Evolutionary conservation across 306 rosid genomes (phyloP).

Genomic region (Luffa aegyptiaca): DNA sequence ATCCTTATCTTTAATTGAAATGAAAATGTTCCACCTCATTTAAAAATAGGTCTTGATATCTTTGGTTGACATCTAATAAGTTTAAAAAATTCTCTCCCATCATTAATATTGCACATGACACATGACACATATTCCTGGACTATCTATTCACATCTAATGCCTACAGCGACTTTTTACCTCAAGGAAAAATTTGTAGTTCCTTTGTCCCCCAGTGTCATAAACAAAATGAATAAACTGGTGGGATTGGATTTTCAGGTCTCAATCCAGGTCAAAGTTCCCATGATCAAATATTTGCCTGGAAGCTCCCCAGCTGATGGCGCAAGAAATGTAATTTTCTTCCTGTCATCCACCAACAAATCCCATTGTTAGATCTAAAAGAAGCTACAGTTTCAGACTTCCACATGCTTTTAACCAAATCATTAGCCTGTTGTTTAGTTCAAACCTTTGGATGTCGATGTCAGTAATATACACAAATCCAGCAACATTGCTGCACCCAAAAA

Average conservation of each 20-base stretch:
- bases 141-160: neutral
- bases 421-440: conserved; percentile 18
- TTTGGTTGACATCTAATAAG: neutral
- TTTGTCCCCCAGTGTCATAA: neutral
- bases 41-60: no score
- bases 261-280: conserved; percentile 77
- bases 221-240: neutral
- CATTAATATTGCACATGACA: neutral
- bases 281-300: conserved; percentile 73
- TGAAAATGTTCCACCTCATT: neutral
- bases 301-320: conserved; percentile 88
- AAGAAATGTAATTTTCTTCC: conserved; percentile 83
- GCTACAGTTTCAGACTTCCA: neutral
- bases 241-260: conserved; percentile 41
- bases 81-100: neutral
- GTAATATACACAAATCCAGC: conserved; percentile 84
- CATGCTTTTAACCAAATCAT: neutral
- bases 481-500: conserved; percentile 52
- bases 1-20: neutral
- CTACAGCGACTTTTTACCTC: neutral
- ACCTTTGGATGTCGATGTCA: conserved; percentile 81
- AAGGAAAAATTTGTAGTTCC: neutral
- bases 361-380: conserved; percentile 13
- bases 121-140: neutral
- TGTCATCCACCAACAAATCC: conserved; percentile 23